Conservation (phyloP, 2,329 filamentous ascomycete genomes). For the Colletotrichum melonis region DNA sequence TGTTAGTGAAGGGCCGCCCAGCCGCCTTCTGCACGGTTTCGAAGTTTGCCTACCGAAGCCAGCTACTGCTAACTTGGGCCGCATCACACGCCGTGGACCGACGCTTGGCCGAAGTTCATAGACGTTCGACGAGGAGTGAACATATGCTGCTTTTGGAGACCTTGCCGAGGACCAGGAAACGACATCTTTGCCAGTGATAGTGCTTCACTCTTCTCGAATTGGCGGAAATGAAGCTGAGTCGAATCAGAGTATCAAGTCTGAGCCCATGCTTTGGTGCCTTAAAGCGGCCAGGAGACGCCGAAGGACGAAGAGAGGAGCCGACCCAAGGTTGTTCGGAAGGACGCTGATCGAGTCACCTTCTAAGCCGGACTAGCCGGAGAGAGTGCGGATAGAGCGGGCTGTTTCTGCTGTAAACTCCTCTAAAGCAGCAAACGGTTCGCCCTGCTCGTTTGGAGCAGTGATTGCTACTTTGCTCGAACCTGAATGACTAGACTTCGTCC, state of each 20-base stretch:
- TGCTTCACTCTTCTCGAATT: neutral
- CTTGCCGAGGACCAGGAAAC: neutral
- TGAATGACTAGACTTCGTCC: slow-evolving; percentile 2
- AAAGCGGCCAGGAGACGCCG: slow-evolving; percentile 16
- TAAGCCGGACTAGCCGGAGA: neutral
- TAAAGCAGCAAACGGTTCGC: neutral
- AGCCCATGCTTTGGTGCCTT: neutral
- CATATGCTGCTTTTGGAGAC: neutral
- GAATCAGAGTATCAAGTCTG: slow-evolving; percentile 3
- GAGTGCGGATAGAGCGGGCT: neutral
- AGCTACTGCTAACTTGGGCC: neutral
- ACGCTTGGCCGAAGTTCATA: neutral
- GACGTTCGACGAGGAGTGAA: neutral
- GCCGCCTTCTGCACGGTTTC: neutral
- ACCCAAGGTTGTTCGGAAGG: neutral
- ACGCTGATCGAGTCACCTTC: neutral
- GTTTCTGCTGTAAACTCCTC: neutral
- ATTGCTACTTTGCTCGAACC: neutral
- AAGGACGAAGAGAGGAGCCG: neutral
- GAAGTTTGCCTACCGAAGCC: neutral
- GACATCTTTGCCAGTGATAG: neutral
- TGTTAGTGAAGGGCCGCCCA: neutral
- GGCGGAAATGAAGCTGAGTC: neutral
- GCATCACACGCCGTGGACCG: neutral
- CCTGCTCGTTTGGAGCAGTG: neutral